These are phyloP conservation scores for Plantago lanceolata DNA, from an alignment of 305 asterid species.

Conservation along the genomic window DNA sequence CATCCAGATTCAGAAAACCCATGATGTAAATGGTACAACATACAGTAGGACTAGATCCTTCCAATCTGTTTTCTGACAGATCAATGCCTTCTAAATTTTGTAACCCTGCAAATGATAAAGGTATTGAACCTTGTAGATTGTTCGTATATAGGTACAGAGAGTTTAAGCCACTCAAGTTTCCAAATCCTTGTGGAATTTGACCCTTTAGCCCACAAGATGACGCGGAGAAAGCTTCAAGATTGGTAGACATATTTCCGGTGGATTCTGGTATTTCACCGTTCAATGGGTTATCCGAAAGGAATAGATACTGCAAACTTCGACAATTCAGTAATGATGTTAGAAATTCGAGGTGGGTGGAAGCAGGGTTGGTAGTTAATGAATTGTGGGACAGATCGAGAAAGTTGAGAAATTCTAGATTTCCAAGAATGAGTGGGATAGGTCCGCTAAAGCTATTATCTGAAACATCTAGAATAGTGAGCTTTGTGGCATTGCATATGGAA, in stretches of 20 bases:
- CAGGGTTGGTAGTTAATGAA: too few species aligned
- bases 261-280: conserved; percentile 31
- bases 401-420: too few species aligned
- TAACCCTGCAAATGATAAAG: conserved; percentile 19
- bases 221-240: conserved; percentile 26
- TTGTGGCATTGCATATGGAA: conserved; percentile 41
- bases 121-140: conserved; percentile 25
- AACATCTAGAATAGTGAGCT: conserved; percentile 24
- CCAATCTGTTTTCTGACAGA: conserved; percentile 21
- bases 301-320: conserved; percentile 29
- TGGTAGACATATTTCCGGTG: conserved; percentile 29
- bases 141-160: conserved; percentile 24
- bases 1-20: conserved; percentile 31
- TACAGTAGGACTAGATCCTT: conserved; percentile 24
- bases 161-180: conserved; percentile 35
- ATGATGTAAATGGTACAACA: conserved; percentile 22
- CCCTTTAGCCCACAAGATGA: conserved; percentile 29
- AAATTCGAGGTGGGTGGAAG: conserved; percentile 27
- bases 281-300: conserved; percentile 31
- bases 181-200: conserved; percentile 27
- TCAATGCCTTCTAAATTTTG: conserved; percentile 29
- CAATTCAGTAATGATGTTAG: conserved; percentile 31
- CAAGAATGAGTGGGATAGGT: conserved; percentile 30
- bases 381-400: too few species aligned
- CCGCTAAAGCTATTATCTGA: conserved; percentile 38